Conservation (phyloP, 441 rosid species). For the Omphalea diandra region DNA sequence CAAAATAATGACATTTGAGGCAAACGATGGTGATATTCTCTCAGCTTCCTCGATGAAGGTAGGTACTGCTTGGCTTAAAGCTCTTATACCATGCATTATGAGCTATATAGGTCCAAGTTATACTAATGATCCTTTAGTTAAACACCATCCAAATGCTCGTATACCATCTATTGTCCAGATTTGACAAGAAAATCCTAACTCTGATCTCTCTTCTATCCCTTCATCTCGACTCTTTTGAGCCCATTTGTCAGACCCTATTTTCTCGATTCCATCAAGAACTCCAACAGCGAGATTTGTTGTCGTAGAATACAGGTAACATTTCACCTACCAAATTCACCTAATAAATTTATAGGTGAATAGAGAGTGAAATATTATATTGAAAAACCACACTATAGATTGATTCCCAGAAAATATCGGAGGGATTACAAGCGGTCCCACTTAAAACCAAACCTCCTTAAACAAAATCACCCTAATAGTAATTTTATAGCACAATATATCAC, state of each 20-base stretch:
- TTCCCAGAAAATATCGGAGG: too few relatives aligned
- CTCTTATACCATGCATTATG: conserved; percentile 27
- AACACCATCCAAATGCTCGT: conserved; percentile 30
- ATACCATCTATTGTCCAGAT: conserved; percentile 35
- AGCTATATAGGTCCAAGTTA: not conserved
- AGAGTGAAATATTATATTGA: too few relatives aligned
- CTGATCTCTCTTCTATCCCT: conserved; percentile 26
- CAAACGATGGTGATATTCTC: conserved; percentile 16
- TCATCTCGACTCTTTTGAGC: conserved; percentile 39
- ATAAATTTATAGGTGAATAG: too few relatives aligned
- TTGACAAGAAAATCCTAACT: conserved; percentile 15
- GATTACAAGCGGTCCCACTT: too few relatives aligned
- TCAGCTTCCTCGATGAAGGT: conserved; percentile 27
- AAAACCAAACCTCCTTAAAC: too few relatives aligned
- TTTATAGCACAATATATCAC: too few relatives aligned
- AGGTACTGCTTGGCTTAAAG: conserved; percentile 32
- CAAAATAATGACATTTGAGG: too few relatives aligned
- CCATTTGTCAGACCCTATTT: conserved; percentile 33
- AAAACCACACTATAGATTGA: too few relatives aligned
- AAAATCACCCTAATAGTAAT: too few relatives aligned
- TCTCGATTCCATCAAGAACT: conserved; percentile 31
- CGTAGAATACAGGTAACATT: too few relatives aligned
- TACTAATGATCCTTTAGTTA: conserved; percentile 10
- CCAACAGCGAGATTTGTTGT: conserved; percentile 34
- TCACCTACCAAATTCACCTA: too few relatives aligned